Percentiles rank a stretch among this genome's conserved stretches.
phyloP scores from a whole-genome alignment of 192 early-diverging fungal species.

The Coemansia asiatica region DNA sequence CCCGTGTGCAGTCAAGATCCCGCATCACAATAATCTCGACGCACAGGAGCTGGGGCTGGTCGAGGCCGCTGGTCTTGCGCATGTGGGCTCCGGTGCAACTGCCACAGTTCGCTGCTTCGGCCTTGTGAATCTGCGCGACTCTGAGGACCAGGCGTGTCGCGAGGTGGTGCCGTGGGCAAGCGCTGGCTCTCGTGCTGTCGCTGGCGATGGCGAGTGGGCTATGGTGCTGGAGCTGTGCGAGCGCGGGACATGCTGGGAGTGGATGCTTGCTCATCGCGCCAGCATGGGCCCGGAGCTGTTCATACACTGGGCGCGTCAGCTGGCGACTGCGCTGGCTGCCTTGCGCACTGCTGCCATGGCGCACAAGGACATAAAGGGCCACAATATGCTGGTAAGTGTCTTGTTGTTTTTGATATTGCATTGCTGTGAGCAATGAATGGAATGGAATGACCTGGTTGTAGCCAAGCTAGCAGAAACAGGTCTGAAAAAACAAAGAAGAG shows the following conservation, averaged over 20 bases:
- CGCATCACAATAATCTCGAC: conserved; percentile 44
- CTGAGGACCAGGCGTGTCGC: conserved; percentile 10
- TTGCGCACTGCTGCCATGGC: conserved; percentile 56
- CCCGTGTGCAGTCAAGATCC: conserved; percentile 47
- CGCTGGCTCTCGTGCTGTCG: conserved; percentile 26
- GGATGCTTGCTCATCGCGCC: conserved; percentile 51
- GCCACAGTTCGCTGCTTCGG: conserved; percentile 44
- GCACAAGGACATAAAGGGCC: conserved; percentile 64
- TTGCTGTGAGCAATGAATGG: conserved; percentile 14
- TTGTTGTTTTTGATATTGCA: background rate
- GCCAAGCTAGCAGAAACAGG: too few species aligned
- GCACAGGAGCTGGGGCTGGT: conserved; percentile 50
- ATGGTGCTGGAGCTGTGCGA: conserved; percentile 61
- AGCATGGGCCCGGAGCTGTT: conserved; percentile 54
- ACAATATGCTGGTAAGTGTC: conserved; percentile 57
- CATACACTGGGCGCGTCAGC: conserved; percentile 59
- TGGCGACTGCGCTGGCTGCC: conserved; percentile 55
- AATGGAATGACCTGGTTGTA: too few species aligned
- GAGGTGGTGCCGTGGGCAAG: conserved; percentile 28
- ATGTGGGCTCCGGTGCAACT: conserved; percentile 25
- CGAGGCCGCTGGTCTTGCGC: conserved; percentile 49
- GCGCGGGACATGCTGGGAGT: conserved; percentile 59
- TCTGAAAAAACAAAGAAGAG: too few species aligned
- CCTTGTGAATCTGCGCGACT: conserved; percentile 30
- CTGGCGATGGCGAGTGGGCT: conserved; percentile 43